phyloP scores from a whole-genome alignment of 108 stramenopile genomes.

The Aurantiochytrium sp. region DNA sequence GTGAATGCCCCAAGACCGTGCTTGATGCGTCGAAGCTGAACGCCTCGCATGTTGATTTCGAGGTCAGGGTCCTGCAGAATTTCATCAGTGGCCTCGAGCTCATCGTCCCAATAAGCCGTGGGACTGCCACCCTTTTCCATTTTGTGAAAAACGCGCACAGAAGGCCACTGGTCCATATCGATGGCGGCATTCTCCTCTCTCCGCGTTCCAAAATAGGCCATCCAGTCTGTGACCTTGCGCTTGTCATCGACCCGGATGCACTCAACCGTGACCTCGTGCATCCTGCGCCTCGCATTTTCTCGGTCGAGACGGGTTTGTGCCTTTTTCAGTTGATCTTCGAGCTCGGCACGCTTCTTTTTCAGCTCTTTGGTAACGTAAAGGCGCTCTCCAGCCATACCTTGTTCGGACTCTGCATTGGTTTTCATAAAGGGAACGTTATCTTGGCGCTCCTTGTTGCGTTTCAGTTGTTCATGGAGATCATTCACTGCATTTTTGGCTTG shows the following conservation, averaged over 20 bases:
- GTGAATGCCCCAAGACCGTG: background rate
- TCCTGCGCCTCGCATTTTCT: background rate
- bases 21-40: background rate
- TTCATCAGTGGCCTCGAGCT: background rate
- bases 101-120: background rate
- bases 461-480: background rate
- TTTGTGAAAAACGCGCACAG: background rate
- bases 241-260: background rate
- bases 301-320: background rate
- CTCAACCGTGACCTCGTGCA: background rate
- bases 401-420: background rate
- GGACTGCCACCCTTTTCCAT: background rate
- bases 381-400: background rate
- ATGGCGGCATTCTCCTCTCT: background rate
- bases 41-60: background rate
- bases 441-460: background rate
- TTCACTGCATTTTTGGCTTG: no score
- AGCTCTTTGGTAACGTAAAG: background rate
- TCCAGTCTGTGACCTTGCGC: background rate
- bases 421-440: constrained; percentile 13
- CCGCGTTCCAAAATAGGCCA: background rate
- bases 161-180: background rate
- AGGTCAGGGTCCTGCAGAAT: background rate
- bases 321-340: background rate
- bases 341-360: background rate